Conservation (phyloP, 176 grass and related monocot genomes). For the Cymbopogon citratus region DNA sequence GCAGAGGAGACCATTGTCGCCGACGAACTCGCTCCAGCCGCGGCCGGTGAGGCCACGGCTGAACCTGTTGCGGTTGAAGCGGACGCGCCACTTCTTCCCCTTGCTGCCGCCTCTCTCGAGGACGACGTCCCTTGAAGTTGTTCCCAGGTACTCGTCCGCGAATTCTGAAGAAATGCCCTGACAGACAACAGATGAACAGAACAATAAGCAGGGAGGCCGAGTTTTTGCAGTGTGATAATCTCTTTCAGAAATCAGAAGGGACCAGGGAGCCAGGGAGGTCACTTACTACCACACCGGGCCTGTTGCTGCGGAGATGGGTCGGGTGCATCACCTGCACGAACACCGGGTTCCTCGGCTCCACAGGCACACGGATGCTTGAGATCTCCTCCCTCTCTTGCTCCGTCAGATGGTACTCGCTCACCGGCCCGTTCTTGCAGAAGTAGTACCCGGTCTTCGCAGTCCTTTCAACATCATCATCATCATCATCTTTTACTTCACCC, state of each 20-base stretch:
- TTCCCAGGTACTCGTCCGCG: background rate
- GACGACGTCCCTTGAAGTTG: background rate
- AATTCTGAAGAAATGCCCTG: slow-evolving; percentile 25
- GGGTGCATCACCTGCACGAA: slow-evolving; percentile 37
- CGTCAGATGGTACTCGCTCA: slow-evolving; percentile 21
- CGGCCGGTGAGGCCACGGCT: slow-evolving; percentile 4
- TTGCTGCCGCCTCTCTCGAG: background rate
- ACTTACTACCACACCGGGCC: slow-evolving; percentile 7
- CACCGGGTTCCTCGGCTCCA: slow-evolving; percentile 15
- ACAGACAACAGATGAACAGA: background rate
- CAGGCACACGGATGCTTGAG: background rate
- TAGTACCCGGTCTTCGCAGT: slow-evolving; percentile 4
- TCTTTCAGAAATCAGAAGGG: too few species aligned
- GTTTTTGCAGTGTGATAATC: too few species aligned
- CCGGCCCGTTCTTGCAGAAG: slow-evolving; percentile 43
- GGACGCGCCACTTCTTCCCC: background rate
- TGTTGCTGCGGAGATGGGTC: slow-evolving; percentile 8
- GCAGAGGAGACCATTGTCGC: slow-evolving; percentile 13
- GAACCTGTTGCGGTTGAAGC: background rate
- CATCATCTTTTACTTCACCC: background rate
- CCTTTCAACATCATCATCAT: background rate
- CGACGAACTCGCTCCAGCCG: slow-evolving; percentile 26
- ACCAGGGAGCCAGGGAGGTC: background rate
- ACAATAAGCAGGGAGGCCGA: background rate
- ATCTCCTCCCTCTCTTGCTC: slow-evolving; percentile 32